Conservation (phyloP, 129 eudicot species). For the Daucus carota region DH1_v3.0 NC_030384.2:40540501-40541000, state of each 20-base stretch:
- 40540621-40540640: conserved; percentile 32
- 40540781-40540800: conserved; percentile 49
- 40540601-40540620: conserved; percentile 22
- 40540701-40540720: conserved; percentile 84
- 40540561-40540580: conserved; percentile 18
- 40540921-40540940: conserved; percentile 38
- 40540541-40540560: conserved; percentile 37
- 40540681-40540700: conserved; percentile 72
- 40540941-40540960: conserved; percentile 25
- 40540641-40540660: conserved; percentile 71
- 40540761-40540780: conserved; percentile 49
- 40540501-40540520: conserved; percentile 80
- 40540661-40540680: conserved; percentile 67
- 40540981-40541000: conserved; percentile 25
- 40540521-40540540: conserved; percentile 40
- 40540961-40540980: conserved; percentile 28
- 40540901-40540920: conserved; percentile 27
- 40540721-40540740: conserved; percentile 79
- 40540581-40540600: conserved; percentile 27
- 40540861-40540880: conserved; percentile 72
- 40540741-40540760: conserved; percentile 62
- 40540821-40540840: conserved; percentile 63
- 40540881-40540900: conserved; percentile 36
- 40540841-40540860: conserved; percentile 91
- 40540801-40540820: conserved; percentile 38